Conservation (phyloP, 352 stramenopile genomes). For the Globisporangium yorkense region DNA sequence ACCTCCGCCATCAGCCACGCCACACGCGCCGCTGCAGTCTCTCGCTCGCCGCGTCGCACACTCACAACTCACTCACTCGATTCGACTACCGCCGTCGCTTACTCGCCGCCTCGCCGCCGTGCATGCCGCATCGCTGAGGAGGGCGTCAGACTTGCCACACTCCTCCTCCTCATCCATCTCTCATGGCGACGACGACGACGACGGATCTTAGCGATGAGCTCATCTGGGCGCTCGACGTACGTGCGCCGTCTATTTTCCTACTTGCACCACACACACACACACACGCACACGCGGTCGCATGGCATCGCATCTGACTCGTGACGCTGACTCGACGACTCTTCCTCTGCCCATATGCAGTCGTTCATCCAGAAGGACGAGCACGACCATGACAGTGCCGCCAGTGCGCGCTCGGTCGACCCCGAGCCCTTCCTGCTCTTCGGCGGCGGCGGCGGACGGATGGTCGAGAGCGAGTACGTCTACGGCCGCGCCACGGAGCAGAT, state of each 20-base stretch:
- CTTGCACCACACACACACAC: neutral
- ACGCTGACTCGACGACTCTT: neutral
- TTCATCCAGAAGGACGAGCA: slow-evolving; percentile 36
- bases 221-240: slow-evolving; percentile 65
- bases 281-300: neutral
- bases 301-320: neutral
- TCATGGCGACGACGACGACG: slow-evolving; percentile 19
- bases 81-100: neutral
- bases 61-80: neutral
- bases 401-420: slow-evolving; percentile 30
- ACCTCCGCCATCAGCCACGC: too few species aligned
- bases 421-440: slow-evolving; percentile 35
- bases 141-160: neutral
- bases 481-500: slow-evolving; percentile 18
- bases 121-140: slow-evolving; percentile 8
- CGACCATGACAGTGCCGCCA: slow-evolving; percentile 19
- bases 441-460: slow-evolving; percentile 10
- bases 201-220: slow-evolving; percentile 65
- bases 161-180: neutral
- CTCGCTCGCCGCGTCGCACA: neutral
- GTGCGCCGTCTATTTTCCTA: slow-evolving; percentile 11
- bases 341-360: slow-evolving; percentile 17
- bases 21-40: neutral
- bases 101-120: neutral
- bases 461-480: slow-evolving; percentile 44